Evolutionary conservation across 1,139 yeast species (phyloP), one percentile per base, ranked within the genome.

Genomic region (Debaryomyces fabryi): DNA sequence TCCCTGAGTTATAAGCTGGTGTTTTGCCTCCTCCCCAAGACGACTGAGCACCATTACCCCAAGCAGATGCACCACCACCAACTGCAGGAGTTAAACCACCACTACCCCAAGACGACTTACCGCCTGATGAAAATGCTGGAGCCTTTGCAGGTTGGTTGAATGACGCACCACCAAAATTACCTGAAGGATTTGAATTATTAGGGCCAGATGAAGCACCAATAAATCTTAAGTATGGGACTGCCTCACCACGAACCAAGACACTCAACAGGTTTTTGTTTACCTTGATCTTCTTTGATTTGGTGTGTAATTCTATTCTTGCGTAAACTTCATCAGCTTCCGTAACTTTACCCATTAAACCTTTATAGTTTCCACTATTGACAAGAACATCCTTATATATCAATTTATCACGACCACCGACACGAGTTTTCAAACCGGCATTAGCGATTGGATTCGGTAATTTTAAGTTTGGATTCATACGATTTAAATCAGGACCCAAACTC

Each of bases 281-380:
- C 54, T 93, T 90, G 54, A 92, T 84, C 52, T 86, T 88, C 66
- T 93, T 95, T 61, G 86, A 86, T 60, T 91, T 92, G 34, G 97
- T 88, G 67, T 93, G 98, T 55, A 93, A 79, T 69, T 93, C 99
- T 42, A 93, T 88, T 52, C 98, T 81, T 2, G 98, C 98, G 58
- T 79, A 82, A 18, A 86, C 86, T 52, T 96, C 99, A 58, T 91
- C 95, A 12, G 96, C 89, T 63, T 93, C 98, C 53, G 88, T 88
- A 37, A 95, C 91, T 57, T 89, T 88, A 63, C 99, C 99, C 74
- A 87, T 85, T 58, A 91, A 82, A 38, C 99, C 98, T 71, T 93
- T 95, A 68, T 92, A 90, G 54, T 92, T 92, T 6, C 98, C 97
- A 58, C 88, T 84, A 30, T 89, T 84, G 44, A 95, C 88, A 52